These are phyloP conservation scores for Gentiana macrophylla DNA, from an alignment of 257 asterid species.

Conservation along the genomic window DNA sequence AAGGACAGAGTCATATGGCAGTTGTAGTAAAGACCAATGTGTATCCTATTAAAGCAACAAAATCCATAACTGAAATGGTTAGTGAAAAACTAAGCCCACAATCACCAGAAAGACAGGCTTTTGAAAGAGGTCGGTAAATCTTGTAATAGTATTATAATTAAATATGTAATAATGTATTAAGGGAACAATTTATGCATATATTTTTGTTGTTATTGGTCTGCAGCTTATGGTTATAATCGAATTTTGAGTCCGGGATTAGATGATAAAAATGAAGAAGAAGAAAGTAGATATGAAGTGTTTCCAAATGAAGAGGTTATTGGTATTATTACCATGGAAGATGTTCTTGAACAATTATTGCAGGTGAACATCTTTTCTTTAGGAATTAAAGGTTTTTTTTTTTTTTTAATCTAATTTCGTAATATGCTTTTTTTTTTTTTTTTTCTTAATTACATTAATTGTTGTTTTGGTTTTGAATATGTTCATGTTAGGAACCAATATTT, in stretches of 20 bases:
- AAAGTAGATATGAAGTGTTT: conserved; percentile 14
- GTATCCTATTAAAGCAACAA: conserved; percentile 7
- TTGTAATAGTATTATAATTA: not conserved
- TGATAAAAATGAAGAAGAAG: conserved; percentile 16
- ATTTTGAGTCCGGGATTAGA: conserved; percentile 5
- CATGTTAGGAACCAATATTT: conserved; percentile 35
- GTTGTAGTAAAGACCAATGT: conserved; percentile 32
- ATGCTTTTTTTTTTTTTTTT: not conserved
- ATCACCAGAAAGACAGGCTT: conserved; percentile 10
- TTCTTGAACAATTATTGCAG: conserved; percentile 57
- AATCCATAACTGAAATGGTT: conserved; percentile 12
- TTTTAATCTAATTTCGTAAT: too few relatives aligned
- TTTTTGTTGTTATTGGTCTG: not conserved
- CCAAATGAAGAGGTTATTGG: conserved; percentile 44
- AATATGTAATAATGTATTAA: not conserved
- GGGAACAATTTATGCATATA: conserved; percentile 9
- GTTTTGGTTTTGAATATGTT: not conserved
- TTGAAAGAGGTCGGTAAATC: conserved; percentile 14
- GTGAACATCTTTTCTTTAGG: conserved; percentile 11
- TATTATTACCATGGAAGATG: conserved; percentile 70
- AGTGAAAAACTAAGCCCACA: conserved; percentile 16
- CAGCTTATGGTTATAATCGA: conserved; percentile 2
- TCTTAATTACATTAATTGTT: not conserved
- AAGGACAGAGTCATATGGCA: conserved; percentile 64
- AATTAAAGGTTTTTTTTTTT: too few relatives aligned